These are phyloP conservation scores for Pseudogymnoascus sp. DNA, from an alignment of 2,329 filamentous ascomycete genomes.

Conservation along the genomic window DNA sequence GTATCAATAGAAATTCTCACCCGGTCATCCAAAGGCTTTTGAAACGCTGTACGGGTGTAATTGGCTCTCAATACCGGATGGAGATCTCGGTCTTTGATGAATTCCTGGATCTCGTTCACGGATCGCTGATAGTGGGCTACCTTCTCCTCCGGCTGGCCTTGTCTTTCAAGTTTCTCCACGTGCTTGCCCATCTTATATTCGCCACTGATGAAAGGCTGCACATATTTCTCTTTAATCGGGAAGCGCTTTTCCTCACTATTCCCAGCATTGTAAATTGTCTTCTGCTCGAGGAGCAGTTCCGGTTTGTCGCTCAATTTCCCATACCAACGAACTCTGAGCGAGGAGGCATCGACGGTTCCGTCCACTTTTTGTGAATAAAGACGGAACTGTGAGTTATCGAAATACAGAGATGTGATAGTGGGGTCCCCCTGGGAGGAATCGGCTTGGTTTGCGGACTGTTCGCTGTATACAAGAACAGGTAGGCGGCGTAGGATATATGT, in stretches of 20 bases:
- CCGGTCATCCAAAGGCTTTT: conserved; percentile 85
- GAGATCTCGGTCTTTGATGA: conserved; percentile 69
- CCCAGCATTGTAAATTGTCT: conserved; percentile 70
- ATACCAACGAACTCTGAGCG: conserved; percentile 84
- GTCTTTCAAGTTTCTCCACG: conserved; percentile 76
- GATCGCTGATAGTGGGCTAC: conserved; percentile 64
- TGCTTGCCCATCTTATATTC: conserved; percentile 91
- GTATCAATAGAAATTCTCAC: conserved; percentile 92
- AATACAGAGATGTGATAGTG: conserved; percentile 90
- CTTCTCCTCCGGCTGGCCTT: conserved; percentile 58
- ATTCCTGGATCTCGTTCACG: conserved; percentile 69
- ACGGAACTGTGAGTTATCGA: conserved; percentile 79
- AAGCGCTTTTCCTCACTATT: conserved; percentile 74
- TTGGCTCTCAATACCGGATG: conserved; percentile 85
- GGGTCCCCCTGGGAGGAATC: conserved; percentile 74
- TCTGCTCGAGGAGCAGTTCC: conserved; percentile 82
- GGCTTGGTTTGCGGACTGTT: conserved; percentile 73
- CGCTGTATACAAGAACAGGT: conserved; percentile 87
- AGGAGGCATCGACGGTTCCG: conserved; percentile 66
- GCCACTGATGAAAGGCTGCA: conserved; percentile 77
- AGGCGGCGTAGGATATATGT: conserved; percentile 87
- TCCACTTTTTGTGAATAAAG: conserved; percentile 83
- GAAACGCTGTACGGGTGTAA: conserved; percentile 90
- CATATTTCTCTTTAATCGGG: conserved; percentile 87
- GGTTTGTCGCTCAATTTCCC: conserved; percentile 73